These are phyloP conservation scores for Penicillium nucicola DNA, from an alignment of 495 filamentous ascomycete species.

Conservation along the genomic window DNA sequence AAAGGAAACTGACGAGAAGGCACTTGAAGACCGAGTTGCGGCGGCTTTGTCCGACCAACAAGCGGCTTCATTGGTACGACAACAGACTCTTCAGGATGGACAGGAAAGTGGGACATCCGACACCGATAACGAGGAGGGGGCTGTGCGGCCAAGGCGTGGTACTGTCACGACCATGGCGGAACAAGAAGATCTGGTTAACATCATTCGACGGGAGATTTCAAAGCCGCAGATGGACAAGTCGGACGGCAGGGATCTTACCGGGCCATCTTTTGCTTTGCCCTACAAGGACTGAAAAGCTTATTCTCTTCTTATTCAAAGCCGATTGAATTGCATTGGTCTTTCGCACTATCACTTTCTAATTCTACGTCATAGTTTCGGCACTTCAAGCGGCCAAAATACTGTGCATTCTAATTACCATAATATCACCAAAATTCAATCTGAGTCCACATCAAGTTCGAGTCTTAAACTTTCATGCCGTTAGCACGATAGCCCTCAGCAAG, in stretches of 20 bases:
- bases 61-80: background rate
- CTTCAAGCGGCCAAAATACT: no score
- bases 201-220: slow-evolving; percentile 15
- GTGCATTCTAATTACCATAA: no score
- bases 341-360: no score
- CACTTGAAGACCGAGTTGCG: slow-evolving; percentile 21
- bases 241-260: slow-evolving; percentile 3
- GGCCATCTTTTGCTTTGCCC: slow-evolving; percentile 11
- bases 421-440: no score
- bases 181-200: slow-evolving; percentile 8
- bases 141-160: background rate
- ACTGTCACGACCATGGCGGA: slow-evolving; percentile 4
- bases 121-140: background rate
- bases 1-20: slow-evolving; percentile 26
- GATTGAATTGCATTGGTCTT: no score
- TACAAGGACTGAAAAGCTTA: slow-evolving; percentile 1
- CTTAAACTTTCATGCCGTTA: slow-evolving; percentile 1
- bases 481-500: slow-evolving; percentile 3
- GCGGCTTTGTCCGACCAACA: slow-evolving; percentile 18
- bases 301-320: no score
- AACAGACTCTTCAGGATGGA: background rate
- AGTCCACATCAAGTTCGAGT: background rate
- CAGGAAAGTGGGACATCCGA: background rate
- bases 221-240: slow-evolving; percentile 3
- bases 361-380: no score